These are phyloP conservation scores for Claviceps monticola DNA, from an alignment of 2,329 filamentous ascomycete species.

Conservation along the genomic window DNA sequence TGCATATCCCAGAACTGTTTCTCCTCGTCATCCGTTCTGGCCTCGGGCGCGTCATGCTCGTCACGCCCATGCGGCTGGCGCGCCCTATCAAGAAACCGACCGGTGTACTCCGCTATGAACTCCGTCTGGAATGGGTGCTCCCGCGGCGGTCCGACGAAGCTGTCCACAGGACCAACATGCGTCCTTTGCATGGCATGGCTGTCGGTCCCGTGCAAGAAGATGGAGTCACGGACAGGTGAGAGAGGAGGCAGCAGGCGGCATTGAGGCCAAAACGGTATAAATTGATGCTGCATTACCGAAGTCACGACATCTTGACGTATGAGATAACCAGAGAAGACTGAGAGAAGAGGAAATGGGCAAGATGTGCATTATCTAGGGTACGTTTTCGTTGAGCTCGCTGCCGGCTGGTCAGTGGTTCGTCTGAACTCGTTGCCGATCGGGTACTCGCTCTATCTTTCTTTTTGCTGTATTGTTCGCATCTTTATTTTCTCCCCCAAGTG, in stretches of 20 bases:
- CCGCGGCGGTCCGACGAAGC: constrained; percentile 34
- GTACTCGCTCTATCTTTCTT: too few relatives aligned
- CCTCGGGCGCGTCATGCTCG: constrained; percentile 49
- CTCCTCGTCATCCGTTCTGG: constrained; percentile 53
- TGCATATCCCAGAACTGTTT: constrained; percentile 55
- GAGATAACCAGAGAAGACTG: constrained; percentile 45
- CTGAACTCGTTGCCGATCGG: too few relatives aligned
- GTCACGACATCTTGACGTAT: constrained; percentile 58
- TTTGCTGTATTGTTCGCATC: too few relatives aligned
- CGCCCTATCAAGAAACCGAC: constrained; percentile 9
- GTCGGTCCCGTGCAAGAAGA: constrained; percentile 46
- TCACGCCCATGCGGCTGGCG: constrained; percentile 36
- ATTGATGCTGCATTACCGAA: constrained; percentile 56
- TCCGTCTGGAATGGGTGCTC: constrained; percentile 40
- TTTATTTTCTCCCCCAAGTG: too few relatives aligned
- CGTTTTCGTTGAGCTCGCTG: too few relatives aligned
- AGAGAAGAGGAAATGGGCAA: constrained; percentile 22
- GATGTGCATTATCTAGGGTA: constrained; percentile 21
- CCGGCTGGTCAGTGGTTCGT: too few relatives aligned
- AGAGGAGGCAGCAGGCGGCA: constrained; percentile 9
- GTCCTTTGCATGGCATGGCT: constrained; percentile 52
- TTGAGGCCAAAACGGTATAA: constrained; percentile 40
- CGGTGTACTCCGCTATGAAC: constrained; percentile 23
- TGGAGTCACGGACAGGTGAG: constrained; percentile 6
- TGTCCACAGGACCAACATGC: constrained; percentile 26